Conservation (phyloP, 129 eudicot genomes). For the Tagetes erecta region DNA sequence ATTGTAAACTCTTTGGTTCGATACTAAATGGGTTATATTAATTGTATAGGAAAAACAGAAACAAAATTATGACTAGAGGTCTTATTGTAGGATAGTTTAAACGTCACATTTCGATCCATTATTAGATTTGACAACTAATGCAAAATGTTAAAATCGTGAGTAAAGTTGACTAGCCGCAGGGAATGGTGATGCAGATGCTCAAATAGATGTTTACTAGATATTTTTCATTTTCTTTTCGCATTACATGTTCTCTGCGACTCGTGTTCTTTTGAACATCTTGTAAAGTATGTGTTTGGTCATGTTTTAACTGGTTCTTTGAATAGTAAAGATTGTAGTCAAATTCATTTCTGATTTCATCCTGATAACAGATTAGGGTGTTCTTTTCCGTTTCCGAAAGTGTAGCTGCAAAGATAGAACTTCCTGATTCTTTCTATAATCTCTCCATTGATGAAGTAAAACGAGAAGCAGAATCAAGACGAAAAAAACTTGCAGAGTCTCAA, state of each 20-base stretch:
- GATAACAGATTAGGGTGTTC: conserved; percentile 69
- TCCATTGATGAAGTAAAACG: conserved; percentile 69
- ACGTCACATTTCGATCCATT: neutral
- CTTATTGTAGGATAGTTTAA: neutral
- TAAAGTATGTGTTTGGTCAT: neutral
- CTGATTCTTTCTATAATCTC: conserved; percentile 85
- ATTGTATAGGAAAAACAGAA: neutral
- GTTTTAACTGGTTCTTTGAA: neutral
- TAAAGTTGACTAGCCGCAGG: neutral
- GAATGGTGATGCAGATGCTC: neutral
- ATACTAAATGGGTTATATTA: no score
- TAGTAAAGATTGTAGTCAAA: conserved; percentile 13
- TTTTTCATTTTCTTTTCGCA: neutral
- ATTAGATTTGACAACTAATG: neutral
- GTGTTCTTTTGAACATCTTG: neutral
- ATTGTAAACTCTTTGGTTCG: no score
- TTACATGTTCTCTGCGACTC: neutral
- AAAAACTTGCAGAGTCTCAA: conserved; percentile 82
- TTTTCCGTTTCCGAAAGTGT: conserved; percentile 81
- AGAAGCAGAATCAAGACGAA: conserved; percentile 77
- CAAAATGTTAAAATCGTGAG: neutral
- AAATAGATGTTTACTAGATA: neutral
- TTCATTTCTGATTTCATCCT: neutral
- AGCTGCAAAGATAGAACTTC: conserved; percentile 88
- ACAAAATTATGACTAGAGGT: conserved; percentile 4